Evolutionary conservation across 257 asterid species (phyloP), one percentile per base, ranked within the genome.

Genomic region (Marsdenia floribunda): DNA sequence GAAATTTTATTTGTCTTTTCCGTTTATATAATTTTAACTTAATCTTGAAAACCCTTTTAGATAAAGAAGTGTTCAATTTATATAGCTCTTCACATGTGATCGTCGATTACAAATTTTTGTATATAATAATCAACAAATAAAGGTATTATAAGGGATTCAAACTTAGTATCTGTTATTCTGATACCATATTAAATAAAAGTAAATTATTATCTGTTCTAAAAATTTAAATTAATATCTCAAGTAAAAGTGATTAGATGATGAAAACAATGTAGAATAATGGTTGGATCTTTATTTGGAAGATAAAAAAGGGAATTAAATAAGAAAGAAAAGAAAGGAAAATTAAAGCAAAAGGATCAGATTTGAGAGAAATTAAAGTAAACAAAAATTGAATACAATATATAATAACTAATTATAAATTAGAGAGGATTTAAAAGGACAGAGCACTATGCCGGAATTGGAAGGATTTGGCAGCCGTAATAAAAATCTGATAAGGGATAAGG

Each of bases 401-500:
- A 44, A 44, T 6, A 44, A 1, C 49, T 44, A 29, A 29, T 29
- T 44, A 44, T 6, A 6, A 44, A 44, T 59, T 49, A 6, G 57
- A 55, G 71, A 64, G 33, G 70, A 78, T 65, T 16, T 37, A 44
- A 44, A 44, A 44, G 49, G 49, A 6, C 12, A 44, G 1, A 78
- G 66, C 83, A 66, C 80, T 65, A 53, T 10, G 73, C 79, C 73
- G 14, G 61, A 73, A 73, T 68, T 59, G 35, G 60, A 58, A 38
- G 57, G 76, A 63, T 73, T 77, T 61, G 71, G 74, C 76, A 52
- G 58, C 80, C 70, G 3, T n/a, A 11, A 52, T 14, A 21, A 53
- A 26, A 65, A 47, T 26, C 77, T 74, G 16, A 70, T 44, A 44
- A 15, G 68, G 70, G 83, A 87, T 80, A 80, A 79, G 69, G 57